Conservation (phyloP, 495 filamentous ascomycete genomes). For the Podospora didyma region DNA sequence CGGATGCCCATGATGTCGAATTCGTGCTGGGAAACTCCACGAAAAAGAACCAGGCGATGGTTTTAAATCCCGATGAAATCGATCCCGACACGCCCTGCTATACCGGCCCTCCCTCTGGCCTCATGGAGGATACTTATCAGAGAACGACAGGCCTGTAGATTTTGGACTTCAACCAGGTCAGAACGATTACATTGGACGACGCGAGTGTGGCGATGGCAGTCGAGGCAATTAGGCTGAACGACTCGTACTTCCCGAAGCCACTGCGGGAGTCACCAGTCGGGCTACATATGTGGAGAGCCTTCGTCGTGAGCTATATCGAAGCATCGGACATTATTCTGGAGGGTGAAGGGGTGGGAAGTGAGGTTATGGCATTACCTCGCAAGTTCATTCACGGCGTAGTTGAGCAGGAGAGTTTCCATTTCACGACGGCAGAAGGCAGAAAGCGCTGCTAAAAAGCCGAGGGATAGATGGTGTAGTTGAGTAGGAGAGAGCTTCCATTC, state of each 20-base stretch:
- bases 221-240: conserved; percentile 17
- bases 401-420: conserved; percentile 2
- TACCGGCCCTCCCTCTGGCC: conserved; percentile 10
- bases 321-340: background rate
- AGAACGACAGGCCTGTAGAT: conserved; percentile 19
- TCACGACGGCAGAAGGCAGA: too few relatives aligned
- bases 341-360: background rate
- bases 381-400: conserved; percentile 3
- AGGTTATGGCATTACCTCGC: background rate
- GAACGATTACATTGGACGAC: conserved; percentile 19
- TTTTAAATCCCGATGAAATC: too few relatives aligned
- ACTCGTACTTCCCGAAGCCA: conserved; percentile 22
- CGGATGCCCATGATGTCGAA: conserved; percentile 12
- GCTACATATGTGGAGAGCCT: background rate
- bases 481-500: too few relatives aligned
- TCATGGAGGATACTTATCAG: conserved; percentile 11
- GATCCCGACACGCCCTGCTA: conserved; percentile 2
- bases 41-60: too few relatives aligned
- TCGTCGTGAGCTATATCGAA: background rate
- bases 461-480: too few relatives aligned
- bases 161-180: conserved; percentile 27
- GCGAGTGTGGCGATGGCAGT: conserved; percentile 19
- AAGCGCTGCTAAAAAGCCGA: too few relatives aligned
- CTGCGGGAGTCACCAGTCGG: background rate
- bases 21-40: conserved; percentile 14